Conservation (phyloP, 352 stramenopile genomes). For the Pythium dissimile region DNA sequence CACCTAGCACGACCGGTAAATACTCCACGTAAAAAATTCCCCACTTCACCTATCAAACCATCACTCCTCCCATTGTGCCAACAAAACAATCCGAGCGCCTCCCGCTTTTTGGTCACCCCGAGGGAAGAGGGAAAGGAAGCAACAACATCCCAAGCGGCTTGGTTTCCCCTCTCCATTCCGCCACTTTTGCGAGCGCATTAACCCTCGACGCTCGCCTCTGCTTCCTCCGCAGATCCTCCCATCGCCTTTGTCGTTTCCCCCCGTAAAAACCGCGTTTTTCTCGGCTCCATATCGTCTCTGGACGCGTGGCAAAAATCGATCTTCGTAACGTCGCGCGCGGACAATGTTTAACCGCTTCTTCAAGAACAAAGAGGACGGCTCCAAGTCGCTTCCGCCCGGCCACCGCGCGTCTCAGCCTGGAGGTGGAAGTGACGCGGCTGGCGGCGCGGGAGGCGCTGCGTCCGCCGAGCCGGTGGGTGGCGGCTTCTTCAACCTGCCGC, state of each 20-base stretch:
- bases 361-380: conserved; percentile 77
- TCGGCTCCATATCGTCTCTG: neutral
- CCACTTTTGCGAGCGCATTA: too few species aligned
- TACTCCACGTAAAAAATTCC: conserved; percentile 9
- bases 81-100: too few species aligned
- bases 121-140: neutral
- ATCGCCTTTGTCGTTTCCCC: too few species aligned
- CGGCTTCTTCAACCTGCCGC: conserved; percentile 84
- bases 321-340: neutral
- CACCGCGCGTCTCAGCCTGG: conserved; percentile 39
- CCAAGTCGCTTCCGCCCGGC: conserved; percentile 49
- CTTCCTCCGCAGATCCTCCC: too few species aligned
- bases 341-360: conserved; percentile 82
- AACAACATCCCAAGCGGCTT: too few species aligned
- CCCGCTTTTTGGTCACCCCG: too few species aligned
- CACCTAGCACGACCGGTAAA: too few species aligned
- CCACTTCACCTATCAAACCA: conserved; percentile 3
- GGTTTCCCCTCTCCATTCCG: too few species aligned
- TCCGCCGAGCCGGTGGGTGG: conserved; percentile 47
- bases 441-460: conserved; percentile 20
- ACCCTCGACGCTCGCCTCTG: neutral
- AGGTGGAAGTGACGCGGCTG: conserved; percentile 7
- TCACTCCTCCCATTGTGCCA: conserved; percentile 1
- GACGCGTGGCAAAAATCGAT: conserved; percentile 2
- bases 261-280: too few species aligned